phyloP scores from a whole-genome alignment of 305 asterid species.

The Fraxinus platypoda region DNA sequence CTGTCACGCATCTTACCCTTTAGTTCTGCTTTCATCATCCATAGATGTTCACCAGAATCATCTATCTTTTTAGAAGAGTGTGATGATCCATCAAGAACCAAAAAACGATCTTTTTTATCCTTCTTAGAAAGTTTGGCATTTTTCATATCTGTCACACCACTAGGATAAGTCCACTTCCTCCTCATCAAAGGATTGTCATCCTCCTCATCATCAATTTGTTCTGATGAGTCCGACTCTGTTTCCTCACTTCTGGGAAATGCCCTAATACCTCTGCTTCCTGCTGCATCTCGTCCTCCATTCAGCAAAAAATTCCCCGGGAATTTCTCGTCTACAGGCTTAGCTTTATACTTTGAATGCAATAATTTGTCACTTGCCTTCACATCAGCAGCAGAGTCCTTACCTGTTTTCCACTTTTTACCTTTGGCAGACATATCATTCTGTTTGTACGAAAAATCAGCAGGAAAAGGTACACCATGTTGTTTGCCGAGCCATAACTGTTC shows the following conservation, averaged over 20 bases:
- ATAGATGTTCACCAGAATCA: slow-evolving; percentile 42
- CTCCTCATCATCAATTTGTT: slow-evolving; percentile 62
- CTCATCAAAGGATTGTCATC: slow-evolving; percentile 87
- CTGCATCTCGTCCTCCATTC: slow-evolving; percentile 52
- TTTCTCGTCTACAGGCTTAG: slow-evolving; percentile 48
- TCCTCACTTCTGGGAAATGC: slow-evolving; percentile 59
- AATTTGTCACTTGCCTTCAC: slow-evolving; percentile 44
- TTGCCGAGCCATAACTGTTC: slow-evolving; percentile 55
- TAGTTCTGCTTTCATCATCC: slow-evolving; percentile 44
- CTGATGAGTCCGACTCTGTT: slow-evolving; percentile 95
- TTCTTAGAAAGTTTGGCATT: slow-evolving; percentile 53
- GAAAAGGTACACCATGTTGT: slow-evolving; percentile 46
- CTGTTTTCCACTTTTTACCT: slow-evolving; percentile 61
- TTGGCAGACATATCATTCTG: slow-evolving; percentile 47
- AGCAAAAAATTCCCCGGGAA: slow-evolving; percentile 37
- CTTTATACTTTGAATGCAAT: slow-evolving; percentile 49
- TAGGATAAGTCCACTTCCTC: slow-evolving; percentile 92
- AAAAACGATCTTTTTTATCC: slow-evolving; percentile 44
- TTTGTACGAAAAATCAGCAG: slow-evolving; percentile 48
- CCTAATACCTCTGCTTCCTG: slow-evolving; percentile 42
- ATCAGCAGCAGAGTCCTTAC: slow-evolving; percentile 51
- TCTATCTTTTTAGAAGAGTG: slow-evolving; percentile 40
- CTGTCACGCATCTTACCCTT: slow-evolving; percentile 74
- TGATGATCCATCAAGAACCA: slow-evolving; percentile 50
- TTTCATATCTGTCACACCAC: slow-evolving; percentile 53